These are phyloP conservation scores for Dactylorhiza incarnata DNA, from an alignment of 106 monocot species.

Conservation along the genomic window DNA sequence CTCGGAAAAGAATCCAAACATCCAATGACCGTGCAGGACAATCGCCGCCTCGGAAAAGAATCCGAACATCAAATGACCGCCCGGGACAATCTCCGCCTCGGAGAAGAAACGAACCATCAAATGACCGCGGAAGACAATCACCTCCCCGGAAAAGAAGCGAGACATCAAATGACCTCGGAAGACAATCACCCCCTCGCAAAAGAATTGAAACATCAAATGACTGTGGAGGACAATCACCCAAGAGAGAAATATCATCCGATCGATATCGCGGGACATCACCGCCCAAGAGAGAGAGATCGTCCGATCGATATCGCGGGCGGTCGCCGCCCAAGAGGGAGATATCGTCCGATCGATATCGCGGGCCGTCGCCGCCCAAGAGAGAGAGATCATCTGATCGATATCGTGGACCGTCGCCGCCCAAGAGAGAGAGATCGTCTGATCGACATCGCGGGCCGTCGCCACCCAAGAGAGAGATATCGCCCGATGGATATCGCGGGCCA, in stretches of 20 bases:
- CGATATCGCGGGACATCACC: not conserved
- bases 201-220: not conserved
- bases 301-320: too few species aligned
- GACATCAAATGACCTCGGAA: not conserved
- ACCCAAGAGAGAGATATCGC: conserved; percentile 4
- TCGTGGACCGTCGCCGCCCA: not conserved
- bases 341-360: not conserved
- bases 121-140: not conserved
- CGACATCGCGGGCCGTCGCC: not conserved
- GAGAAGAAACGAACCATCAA: not conserved
- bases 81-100: not conserved
- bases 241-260: conserved; percentile 5
- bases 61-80: too few species aligned
- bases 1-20: conserved; percentile 1
- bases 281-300: too few species aligned
- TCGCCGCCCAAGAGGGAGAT: conserved; percentile 5
- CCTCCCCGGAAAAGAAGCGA: conserved; percentile 6
- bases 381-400: too few species aligned
- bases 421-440: not conserved
- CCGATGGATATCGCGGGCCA: not conserved
- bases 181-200: not conserved
- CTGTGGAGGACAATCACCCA: not conserved
- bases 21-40: not conserved
- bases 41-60: not conserved
- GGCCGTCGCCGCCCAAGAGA: not conserved